phyloP scores from a whole-genome alignment of 106 monocot genomes.

The Alisma plantagoaquatica region DNA sequence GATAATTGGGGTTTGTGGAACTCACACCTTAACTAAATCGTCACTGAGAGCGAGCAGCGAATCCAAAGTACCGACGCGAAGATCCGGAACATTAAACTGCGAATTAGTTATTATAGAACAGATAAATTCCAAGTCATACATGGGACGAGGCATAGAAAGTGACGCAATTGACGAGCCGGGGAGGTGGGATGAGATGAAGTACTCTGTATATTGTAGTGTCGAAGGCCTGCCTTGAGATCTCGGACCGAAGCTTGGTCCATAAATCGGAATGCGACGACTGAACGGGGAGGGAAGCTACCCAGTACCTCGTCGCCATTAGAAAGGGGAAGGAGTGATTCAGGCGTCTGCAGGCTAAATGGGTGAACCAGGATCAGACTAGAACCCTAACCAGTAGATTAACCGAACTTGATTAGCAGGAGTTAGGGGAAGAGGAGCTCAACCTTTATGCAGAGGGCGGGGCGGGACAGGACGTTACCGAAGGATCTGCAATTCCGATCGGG shows the following conservation, averaged over 20 bases:
- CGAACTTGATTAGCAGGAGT: too few relatives aligned
- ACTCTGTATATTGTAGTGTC: slow-evolving; percentile 89
- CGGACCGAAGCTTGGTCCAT: slow-evolving; percentile 57
- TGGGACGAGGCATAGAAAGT: too few relatives aligned
- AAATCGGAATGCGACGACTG: slow-evolving; percentile 33
- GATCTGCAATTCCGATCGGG: too few relatives aligned
- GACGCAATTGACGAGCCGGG: not conserved
- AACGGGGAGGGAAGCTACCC: slow-evolving; percentile 77
- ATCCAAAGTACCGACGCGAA: slow-evolving; percentile 88
- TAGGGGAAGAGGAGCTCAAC: too few relatives aligned
- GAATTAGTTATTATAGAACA: too few relatives aligned
- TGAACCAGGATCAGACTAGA: too few relatives aligned
- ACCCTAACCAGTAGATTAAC: too few relatives aligned
- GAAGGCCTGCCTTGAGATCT: slow-evolving; percentile 71
- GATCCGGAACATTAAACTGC: slow-evolving; percentile 80
- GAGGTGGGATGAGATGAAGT: not conserved
- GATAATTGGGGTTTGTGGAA: too few relatives aligned
- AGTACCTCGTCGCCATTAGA: slow-evolving; percentile 66
- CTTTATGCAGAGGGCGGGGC: not conserved
- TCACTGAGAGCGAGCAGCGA: slow-evolving; percentile 88
- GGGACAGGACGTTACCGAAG: not conserved
- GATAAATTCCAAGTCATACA: slow-evolving; percentile 8
- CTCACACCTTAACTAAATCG: slow-evolving; percentile 68
- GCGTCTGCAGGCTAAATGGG: too few relatives aligned
- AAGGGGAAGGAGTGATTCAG: too few relatives aligned